Conservation (phyloP, 441 rosid genomes). For the Adansonia gregorii region DNA sequence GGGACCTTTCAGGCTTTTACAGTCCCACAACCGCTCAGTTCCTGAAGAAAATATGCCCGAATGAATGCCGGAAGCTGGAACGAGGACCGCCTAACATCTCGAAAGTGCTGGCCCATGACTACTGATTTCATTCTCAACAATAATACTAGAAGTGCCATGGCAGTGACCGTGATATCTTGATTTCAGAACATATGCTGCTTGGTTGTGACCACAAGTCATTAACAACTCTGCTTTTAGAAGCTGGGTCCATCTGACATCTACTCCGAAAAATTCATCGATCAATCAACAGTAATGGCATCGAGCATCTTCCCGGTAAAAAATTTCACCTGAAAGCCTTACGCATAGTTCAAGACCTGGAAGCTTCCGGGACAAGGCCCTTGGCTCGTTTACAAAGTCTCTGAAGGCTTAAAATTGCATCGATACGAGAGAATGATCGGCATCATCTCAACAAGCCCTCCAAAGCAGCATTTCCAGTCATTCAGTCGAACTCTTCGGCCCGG, state of each 20-base stretch:
- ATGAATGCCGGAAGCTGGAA: constrained; percentile 35
- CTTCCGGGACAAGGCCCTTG: constrained; percentile 29
- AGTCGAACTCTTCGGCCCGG: constrained; percentile 27
- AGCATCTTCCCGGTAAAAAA: constrained; percentile 29
- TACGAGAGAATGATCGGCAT: constrained; percentile 25
- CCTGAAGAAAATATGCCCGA: constrained; percentile 40
- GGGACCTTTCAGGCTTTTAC: constrained; percentile 36
- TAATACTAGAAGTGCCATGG: constrained; percentile 22
- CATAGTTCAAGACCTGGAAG: constrained; percentile 30
- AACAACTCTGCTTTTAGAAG: background rate
- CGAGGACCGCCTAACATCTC: constrained; percentile 6
- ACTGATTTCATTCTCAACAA: constrained; percentile 28
- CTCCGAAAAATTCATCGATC: background rate
- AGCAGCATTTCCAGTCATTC: constrained; percentile 30
- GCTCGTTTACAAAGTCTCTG: constrained; percentile 26
- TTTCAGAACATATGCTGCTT: constrained; percentile 20
- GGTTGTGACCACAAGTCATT: constrained; percentile 4
- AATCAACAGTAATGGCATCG: background rate
- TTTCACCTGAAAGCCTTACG: constrained; percentile 10
- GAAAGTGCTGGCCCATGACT: constrained; percentile 26
- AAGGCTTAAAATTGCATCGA: constrained; percentile 29
- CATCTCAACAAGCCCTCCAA: constrained; percentile 26
- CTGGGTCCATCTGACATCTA: constrained; percentile 13
- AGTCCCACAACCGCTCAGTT: constrained; percentile 36
- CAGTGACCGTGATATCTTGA: constrained; percentile 27